Base-by-base conservation (phyloP, 768 basidiomycete species). In the Gloeostereum incarnatum region DNA sequence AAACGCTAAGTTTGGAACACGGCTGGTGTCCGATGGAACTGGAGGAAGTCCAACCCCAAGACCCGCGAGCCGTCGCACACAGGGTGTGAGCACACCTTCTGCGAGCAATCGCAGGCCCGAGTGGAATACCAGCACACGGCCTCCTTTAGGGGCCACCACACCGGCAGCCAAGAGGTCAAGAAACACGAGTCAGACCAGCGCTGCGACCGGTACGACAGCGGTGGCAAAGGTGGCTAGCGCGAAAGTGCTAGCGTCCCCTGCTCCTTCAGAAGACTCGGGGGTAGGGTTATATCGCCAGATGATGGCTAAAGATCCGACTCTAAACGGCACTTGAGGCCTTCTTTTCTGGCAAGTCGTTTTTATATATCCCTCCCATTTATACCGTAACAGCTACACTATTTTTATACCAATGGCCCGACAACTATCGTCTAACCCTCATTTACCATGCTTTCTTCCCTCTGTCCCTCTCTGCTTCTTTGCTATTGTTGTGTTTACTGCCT, bases 1-100 rank as follows among this genome's bases (percentile, higher is more conserved):
- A 13, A 87, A 91, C 50, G 92, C 91, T 42, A 96, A 96, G 59
- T 94, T 96, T 60, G 92, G 89, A 16, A 75, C 78, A 29, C 76
- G 92, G 13, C 65, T 93, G 25, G 64, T 93, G 32, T 75, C 83
- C 17, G 71, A 66, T 33, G 81, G 86, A 29, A 58, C 68, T 2
- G 54, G 57, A 8, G 39, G 46, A 20, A 57, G 56, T 6, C 63
- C 59, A 32, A 48, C 53, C 10, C 36, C 62, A 30, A 78, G 86
- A 21, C 74, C 83, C 5, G 66, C 73, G 5, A 85, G 78, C 54
- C 76, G 82, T 35, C 68, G 77, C 36, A 73, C 78, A 17, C 65
- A 51, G 56, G 65, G 48, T 25, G 62, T 61, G n/a, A 70, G 61
- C 24, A 66, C 70, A 36, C 62, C 48, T 43, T 56, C 60, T 32